Conservation (phyloP, 2,329 filamentous ascomycete species). For the Nemania serpens region DNA sequence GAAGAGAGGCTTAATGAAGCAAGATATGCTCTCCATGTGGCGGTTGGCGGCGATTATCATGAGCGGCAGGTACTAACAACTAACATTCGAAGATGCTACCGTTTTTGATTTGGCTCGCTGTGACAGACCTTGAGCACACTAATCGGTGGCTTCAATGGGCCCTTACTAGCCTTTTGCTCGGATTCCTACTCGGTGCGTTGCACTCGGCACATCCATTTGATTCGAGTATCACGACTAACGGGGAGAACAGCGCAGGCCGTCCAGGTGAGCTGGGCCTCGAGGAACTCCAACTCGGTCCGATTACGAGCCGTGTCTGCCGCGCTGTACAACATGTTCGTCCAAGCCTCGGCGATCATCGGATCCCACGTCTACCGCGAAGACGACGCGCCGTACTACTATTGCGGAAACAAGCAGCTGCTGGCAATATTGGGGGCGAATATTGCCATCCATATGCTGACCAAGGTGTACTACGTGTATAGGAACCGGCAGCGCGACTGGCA, state of each 20-base stretch:
- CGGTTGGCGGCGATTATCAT: background rate
- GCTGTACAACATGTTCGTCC: constrained; percentile 56
- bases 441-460: constrained; percentile 52
- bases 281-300: constrained; percentile 62
- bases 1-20: background rate
- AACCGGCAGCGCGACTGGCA: constrained; percentile 42
- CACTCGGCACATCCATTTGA: too few relatives aligned
- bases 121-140: constrained; percentile 44
- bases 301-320: constrained; percentile 61
- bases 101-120: constrained; percentile 57
- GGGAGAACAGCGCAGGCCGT: constrained; percentile 30
- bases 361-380: constrained; percentile 55
- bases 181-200: constrained; percentile 46
- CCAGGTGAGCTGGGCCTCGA: constrained; percentile 44
- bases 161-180: constrained; percentile 48
- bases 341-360: constrained; percentile 41
- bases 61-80: background rate
- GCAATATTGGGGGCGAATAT: constrained; percentile 55
- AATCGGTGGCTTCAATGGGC: constrained; percentile 50
- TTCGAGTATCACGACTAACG: background rate
- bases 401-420: constrained; percentile 61
- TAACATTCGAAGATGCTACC: constrained; percentile 52
- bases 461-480: constrained; percentile 54
- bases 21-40: background rate
- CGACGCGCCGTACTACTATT: constrained; percentile 57